These are phyloP conservation scores for Malus fusca DNA, from an alignment of 306 rosid species.

Conservation along the genomic window DNA sequence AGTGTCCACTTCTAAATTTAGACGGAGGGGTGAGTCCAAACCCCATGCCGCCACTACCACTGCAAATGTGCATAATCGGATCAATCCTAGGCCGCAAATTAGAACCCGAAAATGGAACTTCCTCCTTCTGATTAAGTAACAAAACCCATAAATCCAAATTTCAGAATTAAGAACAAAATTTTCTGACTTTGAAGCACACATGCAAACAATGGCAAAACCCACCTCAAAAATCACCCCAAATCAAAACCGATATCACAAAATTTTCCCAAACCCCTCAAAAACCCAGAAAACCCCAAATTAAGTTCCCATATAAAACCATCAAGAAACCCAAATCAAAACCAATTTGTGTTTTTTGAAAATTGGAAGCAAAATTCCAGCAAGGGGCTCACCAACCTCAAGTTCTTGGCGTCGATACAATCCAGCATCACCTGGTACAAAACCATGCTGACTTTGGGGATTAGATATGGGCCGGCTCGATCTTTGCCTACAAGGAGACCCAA, in stretches of 20 bases:
- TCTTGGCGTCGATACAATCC: no score
- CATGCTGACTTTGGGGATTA: constrained; percentile 47
- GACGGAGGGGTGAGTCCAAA: constrained; percentile 74
- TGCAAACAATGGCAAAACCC: not conserved
- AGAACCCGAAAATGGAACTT: constrained; percentile 29
- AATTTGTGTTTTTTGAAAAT: no score
- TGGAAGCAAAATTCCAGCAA: no score
- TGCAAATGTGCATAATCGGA: constrained; percentile 37
- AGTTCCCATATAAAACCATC: no score
- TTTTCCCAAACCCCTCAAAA: no score
- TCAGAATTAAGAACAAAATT: not conserved
- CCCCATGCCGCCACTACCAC: constrained; percentile 44
- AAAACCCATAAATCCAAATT: constrained; percentile 3
- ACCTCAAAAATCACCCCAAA: no score
- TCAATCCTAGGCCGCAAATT: constrained; percentile 51
- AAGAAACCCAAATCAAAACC: no score
- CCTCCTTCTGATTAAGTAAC: constrained; percentile 40
- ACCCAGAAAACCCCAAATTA: no score
- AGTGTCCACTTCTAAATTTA: constrained; percentile 83
- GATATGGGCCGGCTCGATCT: constrained; percentile 71
- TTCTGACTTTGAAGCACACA: not conserved
- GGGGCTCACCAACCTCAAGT: no score
- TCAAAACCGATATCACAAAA: no score
- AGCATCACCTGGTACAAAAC: no score
- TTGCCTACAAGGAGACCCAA: constrained; percentile 57